Percentiles rank a stretch among this genome's conserved stretches.
phyloP scores from a whole-genome alignment of 1,139 yeast species.

The Sugiyamaella sp. region DNA sequence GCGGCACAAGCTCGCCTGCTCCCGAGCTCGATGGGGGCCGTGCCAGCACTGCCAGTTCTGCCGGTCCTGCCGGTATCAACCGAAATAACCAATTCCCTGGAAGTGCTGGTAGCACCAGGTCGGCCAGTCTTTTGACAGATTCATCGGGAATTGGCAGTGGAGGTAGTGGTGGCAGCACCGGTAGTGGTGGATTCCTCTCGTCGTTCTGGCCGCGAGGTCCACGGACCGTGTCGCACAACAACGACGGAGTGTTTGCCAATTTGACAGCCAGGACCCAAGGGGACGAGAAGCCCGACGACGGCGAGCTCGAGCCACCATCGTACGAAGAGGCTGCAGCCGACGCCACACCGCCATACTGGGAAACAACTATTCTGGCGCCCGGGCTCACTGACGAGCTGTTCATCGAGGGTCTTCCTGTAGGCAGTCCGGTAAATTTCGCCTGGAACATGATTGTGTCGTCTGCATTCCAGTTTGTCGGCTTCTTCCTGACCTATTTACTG shows the following conservation, averaged over 20 bases:
- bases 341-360: constrained; percentile 97
- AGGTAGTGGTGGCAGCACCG: not conserved
- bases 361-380: constrained; percentile 80
- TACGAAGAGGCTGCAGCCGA: constrained; percentile 97
- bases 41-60: not conserved
- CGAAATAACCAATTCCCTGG: too few relatives aligned
- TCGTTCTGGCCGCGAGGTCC: constrained; percentile 16
- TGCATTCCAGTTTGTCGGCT: constrained; percentile 93
- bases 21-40: not conserved
- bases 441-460: constrained; percentile 91
- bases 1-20: constrained; percentile 11
- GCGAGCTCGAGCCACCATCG: constrained; percentile 67
- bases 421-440: constrained; percentile 78
- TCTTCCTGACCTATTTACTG: constrained; percentile 81
- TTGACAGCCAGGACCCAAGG: constrained; percentile 70
- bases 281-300: constrained; percentile 45
- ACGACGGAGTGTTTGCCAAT: constrained; percentile 93
- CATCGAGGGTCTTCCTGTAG: constrained; percentile 97
- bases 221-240: constrained; percentile 33
- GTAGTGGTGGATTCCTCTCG: constrained; percentile 12
- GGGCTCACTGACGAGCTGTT: constrained; percentile 84
- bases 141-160: too few relatives aligned
- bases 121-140: too few relatives aligned
- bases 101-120: too few relatives aligned
- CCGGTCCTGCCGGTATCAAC: not conserved